Conservation (phyloP, 1,284 basidiomycete genomes). For the Ganoderma multipileum region DNA sequence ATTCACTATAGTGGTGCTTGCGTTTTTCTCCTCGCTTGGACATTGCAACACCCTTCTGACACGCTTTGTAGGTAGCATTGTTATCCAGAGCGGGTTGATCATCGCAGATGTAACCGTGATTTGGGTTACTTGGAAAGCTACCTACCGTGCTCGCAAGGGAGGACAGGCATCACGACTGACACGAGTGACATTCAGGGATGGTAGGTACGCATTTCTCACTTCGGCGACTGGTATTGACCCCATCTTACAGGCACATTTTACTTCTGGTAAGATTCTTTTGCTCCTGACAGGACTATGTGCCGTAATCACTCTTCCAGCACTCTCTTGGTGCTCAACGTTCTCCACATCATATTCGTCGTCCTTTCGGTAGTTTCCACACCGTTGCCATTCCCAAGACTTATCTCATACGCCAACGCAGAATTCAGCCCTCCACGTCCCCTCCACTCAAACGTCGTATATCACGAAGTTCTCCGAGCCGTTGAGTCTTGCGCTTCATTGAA, state of each 20-base stretch:
- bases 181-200: neutral
- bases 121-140: neutral
- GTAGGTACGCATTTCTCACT: neutral
- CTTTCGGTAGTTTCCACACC: neutral
- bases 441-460: neutral
- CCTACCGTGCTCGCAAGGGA: neutral
- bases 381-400: neutral
- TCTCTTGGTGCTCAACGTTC: neutral
- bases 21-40: neutral
- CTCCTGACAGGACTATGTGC: neutral
- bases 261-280: neutral
- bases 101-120: neutral
- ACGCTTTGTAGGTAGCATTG: neutral
- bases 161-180: neutral
- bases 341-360: neutral
- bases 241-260: neutral
- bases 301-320: neutral
- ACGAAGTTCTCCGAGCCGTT: constrained; percentile 3
- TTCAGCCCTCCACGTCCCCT: neutral
- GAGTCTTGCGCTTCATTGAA: neutral
- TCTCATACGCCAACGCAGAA: neutral
- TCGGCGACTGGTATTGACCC: neutral
- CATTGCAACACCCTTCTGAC: neutral
- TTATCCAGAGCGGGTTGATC: neutral
- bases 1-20: neutral